Evolutionary conservation across 2,329 filamentous ascomycete genomes (phyloP), one percentile per base, ranked within the genome.

Genomic region (Alternaria atra): DNA sequence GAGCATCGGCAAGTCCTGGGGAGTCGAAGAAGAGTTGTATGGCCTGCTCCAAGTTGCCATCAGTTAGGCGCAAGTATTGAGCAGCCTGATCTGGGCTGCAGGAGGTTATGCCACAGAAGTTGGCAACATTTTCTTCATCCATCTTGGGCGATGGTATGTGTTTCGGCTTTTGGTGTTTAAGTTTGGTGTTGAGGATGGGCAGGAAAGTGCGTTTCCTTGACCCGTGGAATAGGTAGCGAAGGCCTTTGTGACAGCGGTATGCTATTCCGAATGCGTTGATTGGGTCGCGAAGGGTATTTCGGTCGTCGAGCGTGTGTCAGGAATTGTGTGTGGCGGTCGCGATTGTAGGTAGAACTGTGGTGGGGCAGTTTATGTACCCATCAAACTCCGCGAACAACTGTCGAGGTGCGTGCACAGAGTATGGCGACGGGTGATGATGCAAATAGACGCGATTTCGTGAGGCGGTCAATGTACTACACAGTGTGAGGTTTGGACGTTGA

Each of bases 1-100:
- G 77, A 25, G 80, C 80, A 59, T 83, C 80, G 72, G 85, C 87
- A 63, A 90, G 87, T 48, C 94, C 93, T 43, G 91, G 92, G 76
- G 91, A 95, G 74, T 96, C 93, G 79, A 93, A 98, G 81, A 89
- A 99, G 12, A 98, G 88, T 73, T 92, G 89, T 71, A 97, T 90
- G 27, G 95, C 95, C 73, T 94, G 91, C 79, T 93, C 89, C 52
- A 94, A 83, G 75, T 97, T 90, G 72, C 89, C 89, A 69, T 92
- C 91, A n/a, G 93, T 90, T 75, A 99, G 86, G 70, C 91, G 87
- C 48, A 98, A 86, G 79, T 96, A 97, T 69, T 91, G 90, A 63
- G 88, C 87, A 30, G 94, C 95, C 65, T 94, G 88, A 67, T 90
- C 85, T 29, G 89, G 85, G 63, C 85, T 88, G 60, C 91, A 87